Evolutionary conservation across 2,329 filamentous ascomycete species (phyloP).

Genomic region (Coniella vitis): DNA sequence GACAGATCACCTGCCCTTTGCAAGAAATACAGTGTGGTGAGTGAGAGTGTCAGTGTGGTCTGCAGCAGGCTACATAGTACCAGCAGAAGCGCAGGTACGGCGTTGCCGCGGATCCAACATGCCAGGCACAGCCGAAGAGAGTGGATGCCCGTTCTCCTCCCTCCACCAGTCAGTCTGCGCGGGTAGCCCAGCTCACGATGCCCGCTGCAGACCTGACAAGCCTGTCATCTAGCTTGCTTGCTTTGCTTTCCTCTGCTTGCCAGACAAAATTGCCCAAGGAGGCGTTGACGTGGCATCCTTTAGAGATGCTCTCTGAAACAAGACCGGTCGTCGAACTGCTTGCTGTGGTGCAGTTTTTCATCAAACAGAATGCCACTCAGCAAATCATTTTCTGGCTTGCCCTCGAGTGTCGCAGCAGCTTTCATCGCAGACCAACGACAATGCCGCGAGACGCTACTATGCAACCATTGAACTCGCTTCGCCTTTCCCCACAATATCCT

Average conservation of each 20-base stretch:
- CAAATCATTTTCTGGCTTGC: neutral
- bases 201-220: neutral
- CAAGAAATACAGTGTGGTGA: neutral
- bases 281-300: too few species aligned
- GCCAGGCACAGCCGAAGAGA: slow-evolving; percentile 1
- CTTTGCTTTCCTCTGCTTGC: too few species aligned
- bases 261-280: too few species aligned
- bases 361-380: neutral
- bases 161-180: neutral
- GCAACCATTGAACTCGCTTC: neutral
- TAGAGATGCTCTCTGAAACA: too few species aligned
- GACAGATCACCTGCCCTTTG: too few species aligned
- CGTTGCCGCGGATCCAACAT: neutral
- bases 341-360: too few species aligned
- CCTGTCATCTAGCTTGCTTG: too few species aligned
- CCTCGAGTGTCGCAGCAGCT: neutral
- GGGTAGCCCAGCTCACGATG: neutral
- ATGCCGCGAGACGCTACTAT: neutral
- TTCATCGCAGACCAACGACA: slow-evolving; percentile 2
- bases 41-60: neutral
- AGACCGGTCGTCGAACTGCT: too few species aligned
- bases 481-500: slow-evolving; percentile 4
- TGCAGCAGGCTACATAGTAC: neutral
- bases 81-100: slow-evolving; percentile 3
- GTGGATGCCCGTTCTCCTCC: slow-evolving; percentile 1